Base-by-base conservation (phyloP, 441 rosid genomes). In the Pelargonium citronellum region DNA sequence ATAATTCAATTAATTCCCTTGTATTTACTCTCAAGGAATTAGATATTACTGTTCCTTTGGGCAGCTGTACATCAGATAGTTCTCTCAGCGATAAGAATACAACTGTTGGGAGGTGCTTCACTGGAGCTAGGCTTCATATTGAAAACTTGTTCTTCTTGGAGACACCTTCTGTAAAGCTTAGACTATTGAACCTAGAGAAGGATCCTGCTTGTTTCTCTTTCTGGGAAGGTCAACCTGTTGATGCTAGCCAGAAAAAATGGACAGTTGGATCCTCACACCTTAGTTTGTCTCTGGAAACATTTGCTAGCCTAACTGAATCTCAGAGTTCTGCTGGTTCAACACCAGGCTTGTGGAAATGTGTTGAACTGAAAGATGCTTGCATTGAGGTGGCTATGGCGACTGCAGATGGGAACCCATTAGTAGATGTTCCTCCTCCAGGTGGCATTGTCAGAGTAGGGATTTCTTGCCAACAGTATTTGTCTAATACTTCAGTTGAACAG, bases 221-320 rank as follows among this genome's bases (percentile, higher is more conserved):
- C 64, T 95, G 98, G 99, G 78, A 80, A 13, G 96, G 88, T 68
- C 98, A 95, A 79, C 97, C 98, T 13, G 70, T 90, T 79, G 98
- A 95, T 77, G 95, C 99, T 70, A 95, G 99, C 89, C 95, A 84
- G 85, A 92, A 86, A 80, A 95, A 95, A 79, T 92, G 93, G 95
- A 83, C 85, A 60, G 80, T 84, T 74, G 88, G 89, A 74, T 96
- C 88, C 30, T 82, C 93, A 8, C 80, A 80, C 41, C 74, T 90
- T 78, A 81, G 86, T 84, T 81, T 95, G 78, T 90, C 88, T 76
- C 85, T 95, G 69, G 97, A 88, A 82, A 86, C 98, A 76, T 76
- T 85, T 73, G 19, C 78, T 65, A 78, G 71, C 75, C 84, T 76
- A 63, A 69, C 69, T 53, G 79, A 73, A 67, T 63, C 49, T 61